phyloP scores from a whole-genome alignment of 1,139 yeast species.

The Yamadazyma triangularis region DNA sequence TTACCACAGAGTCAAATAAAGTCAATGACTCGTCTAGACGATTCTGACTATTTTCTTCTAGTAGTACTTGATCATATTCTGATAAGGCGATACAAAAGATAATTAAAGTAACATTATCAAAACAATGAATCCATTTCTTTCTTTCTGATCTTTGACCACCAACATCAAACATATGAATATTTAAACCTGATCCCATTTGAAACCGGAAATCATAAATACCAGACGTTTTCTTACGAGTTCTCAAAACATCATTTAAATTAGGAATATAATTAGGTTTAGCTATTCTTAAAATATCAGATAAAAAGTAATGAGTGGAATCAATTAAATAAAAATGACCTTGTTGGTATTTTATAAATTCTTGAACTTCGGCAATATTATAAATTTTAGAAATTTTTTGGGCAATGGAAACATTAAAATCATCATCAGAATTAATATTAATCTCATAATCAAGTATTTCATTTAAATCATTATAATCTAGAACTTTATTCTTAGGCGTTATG shows the following conservation, averaged over 20 bases:
- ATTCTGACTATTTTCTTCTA: constrained; percentile 77
- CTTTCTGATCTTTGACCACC: constrained; percentile 95
- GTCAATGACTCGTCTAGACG: constrained; percentile 82
- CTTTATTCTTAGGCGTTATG: constrained; percentile 5
- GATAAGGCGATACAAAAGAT: constrained; percentile 88
- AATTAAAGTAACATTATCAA: constrained; percentile 84
- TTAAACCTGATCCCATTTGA: constrained; percentile 66
- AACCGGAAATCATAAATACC: constrained; percentile 85
- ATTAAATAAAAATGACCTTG: constrained; percentile 76
- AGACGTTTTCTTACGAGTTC: constrained; percentile 89
- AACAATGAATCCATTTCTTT: constrained; percentile 93
- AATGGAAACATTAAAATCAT: constrained; percentile 40
- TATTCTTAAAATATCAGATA: constrained; percentile 64
- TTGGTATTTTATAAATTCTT: constrained; percentile 50
- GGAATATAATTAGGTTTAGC: constrained; percentile 63
- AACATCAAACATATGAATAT: constrained; percentile 83
- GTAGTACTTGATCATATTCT: constrained; percentile 81
- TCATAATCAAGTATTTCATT: constrained; percentile 46
- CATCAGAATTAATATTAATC: constrained; percentile 44
- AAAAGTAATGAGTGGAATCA: constrained; percentile 84
- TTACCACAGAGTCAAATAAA: constrained; percentile 83
- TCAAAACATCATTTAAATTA: constrained; percentile 67
- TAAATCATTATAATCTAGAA: constrained; percentile 37
- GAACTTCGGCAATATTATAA: constrained; percentile 56
- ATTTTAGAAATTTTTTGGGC: constrained; percentile 44